Evolutionary conservation across 2,329 filamentous ascomycete species (phyloP).

Genomic region (Epichloe sibirici): DNA sequence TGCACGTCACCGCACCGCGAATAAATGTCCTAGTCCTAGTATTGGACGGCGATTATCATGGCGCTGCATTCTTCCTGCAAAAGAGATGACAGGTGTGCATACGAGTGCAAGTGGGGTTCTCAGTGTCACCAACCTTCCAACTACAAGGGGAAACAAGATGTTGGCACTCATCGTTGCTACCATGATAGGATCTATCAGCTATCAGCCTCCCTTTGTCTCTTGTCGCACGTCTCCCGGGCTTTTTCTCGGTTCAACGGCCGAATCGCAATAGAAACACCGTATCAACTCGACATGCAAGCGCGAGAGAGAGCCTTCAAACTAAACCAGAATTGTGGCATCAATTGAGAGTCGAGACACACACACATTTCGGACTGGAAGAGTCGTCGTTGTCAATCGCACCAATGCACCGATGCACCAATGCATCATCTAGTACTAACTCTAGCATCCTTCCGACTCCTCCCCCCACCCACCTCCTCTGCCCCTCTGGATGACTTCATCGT

Average conservation of each 20-base stretch:
- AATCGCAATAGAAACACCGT: neutral
- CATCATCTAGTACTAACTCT: neutral
- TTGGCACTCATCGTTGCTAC: neutral
- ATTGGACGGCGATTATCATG: neutral
- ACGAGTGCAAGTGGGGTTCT: neutral
- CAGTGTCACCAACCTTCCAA: neutral
- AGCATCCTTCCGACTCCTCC: neutral
- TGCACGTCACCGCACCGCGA: conserved; percentile 4
- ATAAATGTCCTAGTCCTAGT: neutral
- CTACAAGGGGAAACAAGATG: neutral
- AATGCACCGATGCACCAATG: neutral
- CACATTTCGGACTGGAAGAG: neutral
- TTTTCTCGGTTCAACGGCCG: neutral
- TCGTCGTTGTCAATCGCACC: neutral
- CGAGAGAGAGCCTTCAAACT: neutral
- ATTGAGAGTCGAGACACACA: neutral
- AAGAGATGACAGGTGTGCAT: neutral
- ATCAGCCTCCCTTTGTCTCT: neutral
- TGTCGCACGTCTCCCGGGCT: neutral
- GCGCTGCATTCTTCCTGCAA: conserved; percentile 1
- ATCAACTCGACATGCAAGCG: no score
- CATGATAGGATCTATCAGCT: neutral
- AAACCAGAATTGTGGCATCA: neutral
- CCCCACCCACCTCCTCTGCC: neutral
- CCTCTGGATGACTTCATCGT: neutral